Conservation (phyloP, 352 stramenopile genomes). For the Phytopythium delawarense region DNA sequence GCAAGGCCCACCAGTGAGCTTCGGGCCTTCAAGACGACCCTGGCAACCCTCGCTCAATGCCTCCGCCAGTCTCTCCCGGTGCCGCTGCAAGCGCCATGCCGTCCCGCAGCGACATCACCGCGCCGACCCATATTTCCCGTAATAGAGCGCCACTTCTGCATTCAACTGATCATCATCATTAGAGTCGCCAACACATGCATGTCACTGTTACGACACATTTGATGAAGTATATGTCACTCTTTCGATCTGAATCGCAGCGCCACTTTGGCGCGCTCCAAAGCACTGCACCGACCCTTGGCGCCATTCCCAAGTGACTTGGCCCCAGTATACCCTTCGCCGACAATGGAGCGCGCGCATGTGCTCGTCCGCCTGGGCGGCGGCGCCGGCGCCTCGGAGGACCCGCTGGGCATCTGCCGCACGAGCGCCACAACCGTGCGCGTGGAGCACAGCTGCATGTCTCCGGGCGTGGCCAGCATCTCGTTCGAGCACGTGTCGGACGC, state of each 20-base stretch:
- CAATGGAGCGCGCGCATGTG: conserved; percentile 54
- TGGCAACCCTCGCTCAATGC: too few species aligned
- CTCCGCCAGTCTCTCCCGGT: background rate
- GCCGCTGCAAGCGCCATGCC: background rate
- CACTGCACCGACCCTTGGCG: conserved; percentile 1
- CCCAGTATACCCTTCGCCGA: background rate
- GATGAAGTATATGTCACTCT: background rate
- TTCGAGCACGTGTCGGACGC: conserved; percentile 72
- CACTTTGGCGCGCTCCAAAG: too few species aligned
- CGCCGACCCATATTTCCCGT: background rate
- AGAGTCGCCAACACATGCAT: too few species aligned
- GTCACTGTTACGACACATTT: too few species aligned
- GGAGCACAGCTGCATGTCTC: conserved; percentile 75
- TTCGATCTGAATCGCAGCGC: background rate
- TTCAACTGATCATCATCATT: background rate
- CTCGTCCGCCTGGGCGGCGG: conserved; percentile 38
- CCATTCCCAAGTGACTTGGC: background rate
- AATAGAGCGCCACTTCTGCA: background rate
- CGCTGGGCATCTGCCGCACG: conserved; percentile 42
- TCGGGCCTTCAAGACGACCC: background rate
- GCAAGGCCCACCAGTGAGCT: conserved; percentile 11
- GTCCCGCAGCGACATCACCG: background rate
- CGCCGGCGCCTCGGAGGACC: background rate
- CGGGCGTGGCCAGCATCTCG: conserved; percentile 66
- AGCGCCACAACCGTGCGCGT: conserved; percentile 59